Conservation (phyloP, 768 basidiomycete species). For the Tylopilus felleus region DNA sequence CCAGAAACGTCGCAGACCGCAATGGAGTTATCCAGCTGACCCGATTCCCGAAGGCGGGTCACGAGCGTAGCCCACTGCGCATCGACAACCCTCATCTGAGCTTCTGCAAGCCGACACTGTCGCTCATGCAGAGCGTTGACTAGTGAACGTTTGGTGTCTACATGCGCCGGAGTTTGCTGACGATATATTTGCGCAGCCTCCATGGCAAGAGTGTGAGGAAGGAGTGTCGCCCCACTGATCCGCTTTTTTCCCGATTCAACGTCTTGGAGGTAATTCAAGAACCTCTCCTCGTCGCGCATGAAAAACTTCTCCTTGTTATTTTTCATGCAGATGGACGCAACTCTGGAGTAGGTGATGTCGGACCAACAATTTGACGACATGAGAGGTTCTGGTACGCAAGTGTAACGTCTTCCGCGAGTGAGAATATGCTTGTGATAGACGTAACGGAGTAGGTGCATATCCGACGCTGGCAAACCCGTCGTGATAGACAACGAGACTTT, state of each 20-base stretch:
- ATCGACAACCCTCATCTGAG: constrained; percentile 47
- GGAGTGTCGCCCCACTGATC: constrained; percentile 65
- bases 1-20: constrained; percentile 75
- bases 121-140: constrained; percentile 22
- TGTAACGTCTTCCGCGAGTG: constrained; percentile 47
- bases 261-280: constrained; percentile 51
- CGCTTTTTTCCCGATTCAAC: constrained; percentile 53
- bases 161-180: not conserved
- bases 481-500: constrained; percentile 15
- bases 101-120: constrained; percentile 31
- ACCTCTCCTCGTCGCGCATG: constrained; percentile 55
- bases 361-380: no score
- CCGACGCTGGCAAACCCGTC: constrained; percentile 33
- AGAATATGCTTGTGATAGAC: constrained; percentile 60
- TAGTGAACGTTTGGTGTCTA: not conserved
- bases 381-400: constrained; percentile 51
- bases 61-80: constrained; percentile 68
- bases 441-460: constrained; percentile 46
- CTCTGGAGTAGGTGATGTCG: no score
- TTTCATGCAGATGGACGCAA: no score
- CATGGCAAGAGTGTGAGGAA: constrained; percentile 48
- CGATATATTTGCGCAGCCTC: no score
- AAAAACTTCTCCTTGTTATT: constrained; percentile 53
- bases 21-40: constrained; percentile 56
- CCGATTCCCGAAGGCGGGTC: constrained; percentile 47